Conservation (phyloP, 495 filamentous ascomycete species). For the Tuber indicum region DNA sequence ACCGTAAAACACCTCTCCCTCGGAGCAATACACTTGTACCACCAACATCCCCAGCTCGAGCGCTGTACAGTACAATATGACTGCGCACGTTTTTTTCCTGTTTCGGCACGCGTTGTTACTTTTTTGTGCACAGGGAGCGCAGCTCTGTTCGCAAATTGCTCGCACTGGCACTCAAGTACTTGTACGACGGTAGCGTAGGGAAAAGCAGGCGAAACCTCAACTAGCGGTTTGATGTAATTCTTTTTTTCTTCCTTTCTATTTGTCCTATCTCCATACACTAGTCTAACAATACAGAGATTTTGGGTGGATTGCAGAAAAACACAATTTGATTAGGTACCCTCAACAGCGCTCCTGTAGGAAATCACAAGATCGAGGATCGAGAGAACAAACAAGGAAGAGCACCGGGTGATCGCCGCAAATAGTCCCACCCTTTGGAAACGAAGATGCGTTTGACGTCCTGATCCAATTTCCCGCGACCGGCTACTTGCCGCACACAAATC, state of each 20-base stretch:
- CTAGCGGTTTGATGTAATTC: not conserved
- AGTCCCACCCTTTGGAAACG: not conserved
- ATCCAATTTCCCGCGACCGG: not conserved
- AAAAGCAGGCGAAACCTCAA: not conserved
- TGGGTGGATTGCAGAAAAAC: not conserved
- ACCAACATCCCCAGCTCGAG: not conserved
- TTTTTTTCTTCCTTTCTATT: not conserved
- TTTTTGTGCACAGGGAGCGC: not conserved
- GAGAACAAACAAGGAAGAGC: not conserved
- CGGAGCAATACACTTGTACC: not conserved
- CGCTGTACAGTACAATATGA: not conserved
- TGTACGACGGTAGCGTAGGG: not conserved
- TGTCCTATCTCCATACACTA: not conserved
- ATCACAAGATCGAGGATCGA: not conserved
- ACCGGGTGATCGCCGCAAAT: not conserved
- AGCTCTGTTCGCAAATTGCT: not conserved
- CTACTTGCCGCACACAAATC: not conserved
- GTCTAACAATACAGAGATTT: not conserved
- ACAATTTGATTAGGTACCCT: not conserved
- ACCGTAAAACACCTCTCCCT: not conserved
- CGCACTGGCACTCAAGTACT: too few relatives aligned
- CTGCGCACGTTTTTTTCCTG: not conserved
- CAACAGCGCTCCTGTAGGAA: not conserved
- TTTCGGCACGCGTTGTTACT: not conserved
- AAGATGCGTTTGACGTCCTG: not conserved